These are phyloP conservation scores for Malus hybrid DNA, from an alignment of 331 rosid species.

Conservation along the genomic window DNA sequence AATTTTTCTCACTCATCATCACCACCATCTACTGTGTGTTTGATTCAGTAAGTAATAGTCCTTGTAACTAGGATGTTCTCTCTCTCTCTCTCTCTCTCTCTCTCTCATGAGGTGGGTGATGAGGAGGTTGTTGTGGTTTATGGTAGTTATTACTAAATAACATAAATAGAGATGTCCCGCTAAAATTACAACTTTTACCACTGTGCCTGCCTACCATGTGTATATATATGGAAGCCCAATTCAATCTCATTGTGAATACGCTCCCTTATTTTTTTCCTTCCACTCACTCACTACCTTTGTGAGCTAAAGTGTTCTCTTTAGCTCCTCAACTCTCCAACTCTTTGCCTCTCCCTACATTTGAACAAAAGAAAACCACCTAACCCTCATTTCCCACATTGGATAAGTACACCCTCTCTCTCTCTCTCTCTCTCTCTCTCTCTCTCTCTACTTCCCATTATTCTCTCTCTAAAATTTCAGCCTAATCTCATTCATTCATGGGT, in stretches of 20 bases:
- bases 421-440: too few relatives aligned
- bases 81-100: background rate
- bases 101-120: slow-evolving; percentile 3
- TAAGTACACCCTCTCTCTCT: background rate
- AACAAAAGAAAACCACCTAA: slow-evolving; percentile 9
- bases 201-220: background rate
- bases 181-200: slow-evolving; percentile 17
- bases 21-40: background rate
- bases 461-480: background rate
- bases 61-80: slow-evolving; percentile 9
- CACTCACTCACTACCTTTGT: background rate
- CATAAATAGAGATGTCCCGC: slow-evolving; percentile 8
- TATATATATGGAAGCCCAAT: slow-evolving; percentile 2
- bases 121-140: slow-evolving; percentile 39
- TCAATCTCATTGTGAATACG: slow-evolving; percentile 9
- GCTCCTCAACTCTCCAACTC: slow-evolving; percentile 1
- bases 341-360: slow-evolving; percentile 1
- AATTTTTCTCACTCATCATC: background rate
- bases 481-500: background rate
- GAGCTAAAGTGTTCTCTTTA: background rate
- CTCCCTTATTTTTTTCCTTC: background rate
- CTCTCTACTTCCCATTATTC: background rate
- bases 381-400: background rate
- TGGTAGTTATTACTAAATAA: slow-evolving; percentile 32
- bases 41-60: background rate